These are phyloP conservation scores for Halenospora varia DNA, from an alignment of 495 filamentous ascomycete species.

Conservation along the genomic window DNA sequence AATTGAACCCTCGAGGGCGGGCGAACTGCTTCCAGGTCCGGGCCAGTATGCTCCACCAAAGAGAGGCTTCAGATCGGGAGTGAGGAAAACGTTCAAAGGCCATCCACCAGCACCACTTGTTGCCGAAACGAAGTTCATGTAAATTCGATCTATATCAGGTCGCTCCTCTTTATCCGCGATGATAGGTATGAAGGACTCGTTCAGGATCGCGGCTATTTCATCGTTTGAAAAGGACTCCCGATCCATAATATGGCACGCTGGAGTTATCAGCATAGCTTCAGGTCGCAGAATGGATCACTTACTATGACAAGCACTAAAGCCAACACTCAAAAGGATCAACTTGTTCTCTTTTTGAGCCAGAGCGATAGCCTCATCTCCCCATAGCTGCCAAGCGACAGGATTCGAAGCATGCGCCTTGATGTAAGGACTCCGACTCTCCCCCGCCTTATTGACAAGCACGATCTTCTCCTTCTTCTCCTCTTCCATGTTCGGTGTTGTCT, in stretches of 20 bases:
- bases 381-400: constrained; percentile 89
- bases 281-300: constrained; percentile 27
- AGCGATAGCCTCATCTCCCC: constrained; percentile 70
- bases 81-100: constrained; percentile 96
- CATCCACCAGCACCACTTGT: constrained; percentile 90
- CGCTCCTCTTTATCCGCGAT: constrained; percentile 93
- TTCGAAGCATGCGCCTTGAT: constrained; percentile 79
- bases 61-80: constrained; percentile 86
- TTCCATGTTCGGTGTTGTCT: neutral
- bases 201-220: constrained; percentile 77
- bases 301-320: constrained; percentile 96
- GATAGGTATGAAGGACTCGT: constrained; percentile 85
- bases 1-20: constrained; percentile 47
- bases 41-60: constrained; percentile 98
- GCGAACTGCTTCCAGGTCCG: constrained; percentile 58
- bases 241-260: constrained; percentile 92
- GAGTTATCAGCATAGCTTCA: constrained; percentile 5
- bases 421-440: constrained; percentile 76
- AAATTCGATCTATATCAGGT: constrained; percentile 92
- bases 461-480: constrained; percentile 17
- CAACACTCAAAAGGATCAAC: constrained; percentile 90
- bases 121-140: constrained; percentile 97
- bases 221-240: constrained; percentile 86
- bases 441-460: constrained; percentile 53
- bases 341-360: constrained; percentile 77